Evolutionary conservation across 306 rosid species (phyloP), one percentile per base, ranked within the genome.

Genomic region (Mucuna pruriens): DNA sequence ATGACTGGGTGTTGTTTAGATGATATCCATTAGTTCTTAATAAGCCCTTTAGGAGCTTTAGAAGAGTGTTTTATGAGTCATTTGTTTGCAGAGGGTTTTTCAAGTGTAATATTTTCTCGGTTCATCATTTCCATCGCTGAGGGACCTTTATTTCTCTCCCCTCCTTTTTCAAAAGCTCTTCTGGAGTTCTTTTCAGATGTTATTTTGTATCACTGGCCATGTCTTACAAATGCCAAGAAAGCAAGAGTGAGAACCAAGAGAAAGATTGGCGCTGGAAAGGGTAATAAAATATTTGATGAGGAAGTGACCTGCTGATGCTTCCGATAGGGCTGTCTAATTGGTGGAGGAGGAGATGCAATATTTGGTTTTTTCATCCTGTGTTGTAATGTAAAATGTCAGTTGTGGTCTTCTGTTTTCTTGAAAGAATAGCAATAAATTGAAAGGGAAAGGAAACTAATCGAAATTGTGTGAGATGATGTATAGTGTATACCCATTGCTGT

Each of bases 201-300:
- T 71, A 29, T 36, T 62, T 54, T 44, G 42, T 65, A 57, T 65
- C 76, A 81, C 51, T 67, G 64, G 60, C 73, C 67, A 8, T 38
- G 75, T 25, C 74, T 76, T 69, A 17, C 44, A 12, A 26, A 60
- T 39, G 60, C 71, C 48, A 67, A 65, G 19, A 81, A 44, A 38
- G 74, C 46, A 26, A 81, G 57, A 52, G 1, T 65, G 45, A 75
- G 7, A 80, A 78, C 55, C 81, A 80, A 45, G 78, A 84, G 68
- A 20, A 84, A 62, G 49, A 76, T 22, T 38, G 85, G 75, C n/a
- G 16, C 10, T 7, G 87, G 84, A 90, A 86, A 67, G 7, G 93
- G 91, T 19, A 86, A 36, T 34, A 76, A 84, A 71, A 13, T 84
- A 80, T 33, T 87, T 2, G 94, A 86, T 33, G 92, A 86, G 22